A percentile compares a stretch with the other conserved stretches of the same genome.
These are phyloP conservation scores for Trichothecium sympodiale DNA, from an alignment of 2,329 filamentous ascomycete genomes.

Conservation along the genomic window DNA sequence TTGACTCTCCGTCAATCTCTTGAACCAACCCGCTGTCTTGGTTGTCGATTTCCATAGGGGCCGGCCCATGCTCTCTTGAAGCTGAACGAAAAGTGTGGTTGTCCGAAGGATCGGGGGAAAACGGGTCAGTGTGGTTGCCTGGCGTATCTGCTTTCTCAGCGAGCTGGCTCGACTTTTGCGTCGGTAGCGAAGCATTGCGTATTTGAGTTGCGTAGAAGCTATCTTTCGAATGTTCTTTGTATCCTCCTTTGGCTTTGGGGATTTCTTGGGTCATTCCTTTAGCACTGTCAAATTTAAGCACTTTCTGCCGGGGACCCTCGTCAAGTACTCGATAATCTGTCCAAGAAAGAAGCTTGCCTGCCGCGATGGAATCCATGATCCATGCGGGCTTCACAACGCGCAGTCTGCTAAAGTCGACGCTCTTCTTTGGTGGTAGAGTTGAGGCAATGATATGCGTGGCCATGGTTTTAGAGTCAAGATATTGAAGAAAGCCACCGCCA, in stretches of 20 bases:
- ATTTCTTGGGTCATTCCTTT: conserved; percentile 57
- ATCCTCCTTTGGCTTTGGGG: conserved; percentile 46
- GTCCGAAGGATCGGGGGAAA: not conserved
- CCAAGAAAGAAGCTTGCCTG: conserved; percentile 78
- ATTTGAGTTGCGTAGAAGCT: conserved; percentile 78
- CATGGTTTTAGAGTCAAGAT: conserved; percentile 86
- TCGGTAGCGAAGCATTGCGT: conserved; percentile 22
- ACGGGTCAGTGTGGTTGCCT: not conserved
- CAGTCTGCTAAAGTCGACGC: conserved; percentile 76
- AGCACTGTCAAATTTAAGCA: conserved; percentile 52
- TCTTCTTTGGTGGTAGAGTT: conserved; percentile 83
- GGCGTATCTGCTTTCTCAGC: conserved; percentile 17
- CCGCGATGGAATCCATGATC: conserved; percentile 80
- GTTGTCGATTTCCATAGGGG: not conserved
- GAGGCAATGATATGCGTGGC: conserved; percentile 95
- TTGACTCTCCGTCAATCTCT: not conserved
- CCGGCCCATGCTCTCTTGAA: not conserved
- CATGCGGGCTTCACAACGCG: conserved; percentile 90
- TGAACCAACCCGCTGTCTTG: conserved; percentile 1
- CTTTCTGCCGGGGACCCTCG: conserved; percentile 72
- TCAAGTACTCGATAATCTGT: conserved; percentile 73
- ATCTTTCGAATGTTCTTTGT: conserved; percentile 68
- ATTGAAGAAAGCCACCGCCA: conserved; percentile 92
- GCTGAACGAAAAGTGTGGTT: not conserved
- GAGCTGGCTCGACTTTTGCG: conserved; percentile 16